Evolutionary conservation across 768 basidiomycete genomes (phyloP).

Genomic region (Cystofilobasidium capitatum): DNA sequence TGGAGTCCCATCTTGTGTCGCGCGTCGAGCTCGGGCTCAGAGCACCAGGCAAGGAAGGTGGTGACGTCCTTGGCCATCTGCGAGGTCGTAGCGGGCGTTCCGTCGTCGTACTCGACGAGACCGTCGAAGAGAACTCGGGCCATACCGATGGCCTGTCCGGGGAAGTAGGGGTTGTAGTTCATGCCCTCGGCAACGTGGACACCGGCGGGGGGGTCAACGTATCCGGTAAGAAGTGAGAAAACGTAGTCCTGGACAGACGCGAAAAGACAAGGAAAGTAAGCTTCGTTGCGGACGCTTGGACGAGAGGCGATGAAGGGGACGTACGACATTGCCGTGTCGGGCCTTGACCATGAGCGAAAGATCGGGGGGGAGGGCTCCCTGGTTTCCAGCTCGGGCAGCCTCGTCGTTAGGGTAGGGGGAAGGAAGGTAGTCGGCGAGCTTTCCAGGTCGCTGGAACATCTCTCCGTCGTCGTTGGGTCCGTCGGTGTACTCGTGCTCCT

Average conservation of each 20-base stretch:
- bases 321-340: conserved; percentile 86
- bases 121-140: conserved; percentile 92
- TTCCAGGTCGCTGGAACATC: conserved; percentile 98
- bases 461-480: conserved; percentile 90
- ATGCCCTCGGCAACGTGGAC: conserved; percentile 70
- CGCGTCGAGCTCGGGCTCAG: conserved; percentile 96
- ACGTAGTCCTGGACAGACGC: conserved; percentile 67
- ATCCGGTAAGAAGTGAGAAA: conserved; percentile 92
- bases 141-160: conserved; percentile 97
- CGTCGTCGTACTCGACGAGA: conserved; percentile 91
- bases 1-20: conserved; percentile 95
- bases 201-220: conserved; percentile 82
- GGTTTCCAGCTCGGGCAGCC: conserved; percentile 87
- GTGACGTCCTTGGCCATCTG: conserved; percentile 99
- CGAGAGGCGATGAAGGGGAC: conserved; percentile 38
- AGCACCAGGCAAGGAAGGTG: conserved; percentile 90
- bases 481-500: conserved; percentile 92
- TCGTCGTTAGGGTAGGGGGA: conserved; percentile 93
- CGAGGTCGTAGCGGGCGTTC: conserved; percentile 88
- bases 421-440: conserved; percentile 95
- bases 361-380: conserved; percentile 92
- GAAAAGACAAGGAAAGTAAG: not conserved
- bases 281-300: not conserved
- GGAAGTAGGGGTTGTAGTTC: conserved; percentile 53
- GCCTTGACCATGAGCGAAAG: conserved; percentile 95